Evolutionary conservation across 768 basidiomycete species (phyloP).

Genomic region (Lactifluus hygrophoroides): DNA sequence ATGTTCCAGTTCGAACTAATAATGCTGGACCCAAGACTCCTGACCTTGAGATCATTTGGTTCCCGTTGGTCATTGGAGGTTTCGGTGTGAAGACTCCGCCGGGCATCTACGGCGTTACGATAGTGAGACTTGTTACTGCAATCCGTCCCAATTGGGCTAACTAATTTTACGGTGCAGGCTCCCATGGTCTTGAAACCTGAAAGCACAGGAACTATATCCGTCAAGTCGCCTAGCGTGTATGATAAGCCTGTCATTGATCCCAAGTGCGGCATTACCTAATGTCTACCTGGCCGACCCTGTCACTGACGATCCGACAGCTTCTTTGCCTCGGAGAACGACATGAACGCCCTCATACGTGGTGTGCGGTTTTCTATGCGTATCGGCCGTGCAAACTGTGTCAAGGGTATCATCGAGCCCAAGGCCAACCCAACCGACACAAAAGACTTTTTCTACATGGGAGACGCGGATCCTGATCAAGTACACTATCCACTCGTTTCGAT

Average conservation of each 20-base stretch:
- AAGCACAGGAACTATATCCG: slow-evolving; percentile 10
- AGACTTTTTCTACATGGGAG: slow-evolving; percentile 14
- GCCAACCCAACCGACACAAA: slow-evolving; percentile 6
- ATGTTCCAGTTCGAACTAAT: slow-evolving; percentile 2
- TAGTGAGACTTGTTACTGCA: neutral
- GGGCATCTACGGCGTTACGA: slow-evolving; percentile 5
- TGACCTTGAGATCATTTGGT: slow-evolving; percentile 15
- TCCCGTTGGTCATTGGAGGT: slow-evolving; percentile 6
- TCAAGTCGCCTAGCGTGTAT: slow-evolving; percentile 10
- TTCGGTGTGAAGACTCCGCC: neutral
- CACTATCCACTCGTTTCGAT: neutral
- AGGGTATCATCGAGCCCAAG: slow-evolving; percentile 13
- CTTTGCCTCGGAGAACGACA: slow-evolving; percentile 17
- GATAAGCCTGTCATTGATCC: slow-evolving; percentile 15
- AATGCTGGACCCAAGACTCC: slow-evolving; percentile 12
- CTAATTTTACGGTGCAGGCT: neutral
- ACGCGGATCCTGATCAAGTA: slow-evolving; percentile 11
- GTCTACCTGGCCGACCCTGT: neutral
- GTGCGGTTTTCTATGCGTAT: slow-evolving; percentile 14
- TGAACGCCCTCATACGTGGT: slow-evolving; percentile 14
- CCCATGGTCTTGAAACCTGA: slow-evolving; percentile 14
- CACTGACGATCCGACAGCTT: slow-evolving; percentile 1
- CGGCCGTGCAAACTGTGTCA: slow-evolving; percentile 1
- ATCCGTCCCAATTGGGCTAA: neutral
- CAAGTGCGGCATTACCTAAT: slow-evolving; percentile 1